phyloP scores from a whole-genome alignment of 1,284 basidiomycete species.

The Ganoderma sinense region DNA sequence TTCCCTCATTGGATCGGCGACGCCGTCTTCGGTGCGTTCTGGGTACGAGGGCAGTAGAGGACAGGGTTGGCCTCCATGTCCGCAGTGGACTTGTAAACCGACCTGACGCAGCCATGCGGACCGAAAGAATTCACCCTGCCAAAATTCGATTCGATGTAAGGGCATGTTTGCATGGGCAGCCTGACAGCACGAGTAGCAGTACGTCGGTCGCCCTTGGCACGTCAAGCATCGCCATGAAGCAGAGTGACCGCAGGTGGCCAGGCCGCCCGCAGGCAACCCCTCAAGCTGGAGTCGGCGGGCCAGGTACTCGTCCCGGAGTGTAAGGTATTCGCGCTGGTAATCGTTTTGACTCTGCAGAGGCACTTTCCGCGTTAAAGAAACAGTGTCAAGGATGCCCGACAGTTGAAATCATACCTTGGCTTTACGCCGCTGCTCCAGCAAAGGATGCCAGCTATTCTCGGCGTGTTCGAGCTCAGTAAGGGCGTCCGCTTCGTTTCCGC shows the following conservation, averaged over 20 bases:
- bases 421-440: neutral
- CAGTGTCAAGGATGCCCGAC: neutral
- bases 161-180: neutral
- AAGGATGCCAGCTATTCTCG: no score
- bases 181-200: neutral
- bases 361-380: neutral
- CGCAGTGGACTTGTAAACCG: conserved; percentile 5
- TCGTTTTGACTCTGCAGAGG: neutral
- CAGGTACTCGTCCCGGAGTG: neutral
- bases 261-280: neutral
- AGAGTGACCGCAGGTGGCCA: neutral
- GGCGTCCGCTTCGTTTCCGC: no score
- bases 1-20: neutral
- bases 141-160: conserved; percentile 2
- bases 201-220: neutral
- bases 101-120: conserved; percentile 5
- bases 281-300: neutral
- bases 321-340: neutral
- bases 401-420: neutral
- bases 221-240: neutral
- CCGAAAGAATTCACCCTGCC: conserved; percentile 1
- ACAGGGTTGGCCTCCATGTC: neutral
- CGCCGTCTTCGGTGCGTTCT: neutral
- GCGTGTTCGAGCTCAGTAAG: no score
- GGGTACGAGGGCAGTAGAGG: neutral